These are phyloP conservation scores for Gamsiella multidivaricata DNA, from an alignment of 192 early-diverging fungal genomes.

Conservation along the genomic window DNA sequence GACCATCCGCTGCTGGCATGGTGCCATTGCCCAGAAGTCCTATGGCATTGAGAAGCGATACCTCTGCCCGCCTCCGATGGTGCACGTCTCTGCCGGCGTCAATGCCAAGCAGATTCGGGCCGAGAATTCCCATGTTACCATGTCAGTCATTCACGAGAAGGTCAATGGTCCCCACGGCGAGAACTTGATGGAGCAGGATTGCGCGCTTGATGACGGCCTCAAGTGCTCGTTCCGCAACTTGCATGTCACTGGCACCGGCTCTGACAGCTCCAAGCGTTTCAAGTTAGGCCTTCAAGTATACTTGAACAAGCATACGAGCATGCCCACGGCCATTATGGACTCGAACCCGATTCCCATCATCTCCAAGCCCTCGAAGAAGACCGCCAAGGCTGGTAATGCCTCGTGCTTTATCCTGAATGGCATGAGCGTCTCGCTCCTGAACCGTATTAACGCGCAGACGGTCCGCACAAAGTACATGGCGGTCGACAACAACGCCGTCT, in stretches of 20 bases:
- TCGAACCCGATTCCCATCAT: conserved; percentile 86
- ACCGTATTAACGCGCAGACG: conserved; percentile 92
- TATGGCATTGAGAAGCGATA: conserved; percentile 94
- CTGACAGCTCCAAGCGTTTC: conserved; percentile 82
- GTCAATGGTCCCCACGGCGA: conserved; percentile 65
- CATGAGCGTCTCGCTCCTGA: conserved; percentile 85
- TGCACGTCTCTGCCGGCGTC: conserved; percentile 63
- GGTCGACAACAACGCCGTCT: conserved; percentile 67
- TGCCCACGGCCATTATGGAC: conserved; percentile 72
- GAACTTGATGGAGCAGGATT: conserved; percentile 53
- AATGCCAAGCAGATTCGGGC: conserved; percentile 59
- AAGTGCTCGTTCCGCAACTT: conserved; percentile 79
- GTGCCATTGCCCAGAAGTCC: conserved; percentile 91
- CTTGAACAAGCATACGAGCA: conserved; percentile 52
- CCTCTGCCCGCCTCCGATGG: conserved; percentile 81
- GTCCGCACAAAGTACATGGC: conserved; percentile 88
- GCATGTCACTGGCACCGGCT: conserved; percentile 77
- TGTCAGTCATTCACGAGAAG: conserved; percentile 71
- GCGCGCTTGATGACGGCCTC: conserved; percentile 60
- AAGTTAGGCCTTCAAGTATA: conserved; percentile 72
- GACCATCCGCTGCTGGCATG: conserved; percentile 85
- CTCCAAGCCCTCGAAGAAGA: conserved; percentile 95
- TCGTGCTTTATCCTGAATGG: conserved; percentile 82
- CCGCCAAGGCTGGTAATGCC: conserved; percentile 82
- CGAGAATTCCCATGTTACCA: conserved; percentile 66